Evolutionary conservation across 2,329 filamentous ascomycete genomes (phyloP).

Genomic region (Rhinocladiella similis): DNA sequence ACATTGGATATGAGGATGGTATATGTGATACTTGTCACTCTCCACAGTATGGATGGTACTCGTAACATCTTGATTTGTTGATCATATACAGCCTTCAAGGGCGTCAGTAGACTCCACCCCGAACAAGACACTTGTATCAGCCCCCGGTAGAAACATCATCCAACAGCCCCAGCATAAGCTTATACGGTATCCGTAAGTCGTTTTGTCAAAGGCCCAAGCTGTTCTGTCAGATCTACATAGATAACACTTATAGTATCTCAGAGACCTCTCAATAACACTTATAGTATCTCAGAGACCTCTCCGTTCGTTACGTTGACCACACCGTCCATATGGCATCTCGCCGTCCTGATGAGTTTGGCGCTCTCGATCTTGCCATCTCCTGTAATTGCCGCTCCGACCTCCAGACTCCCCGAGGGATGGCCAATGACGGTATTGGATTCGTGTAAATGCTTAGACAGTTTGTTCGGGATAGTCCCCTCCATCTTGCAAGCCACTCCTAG

Average conservation of each 20-base stretch:
- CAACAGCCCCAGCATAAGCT: background rate
- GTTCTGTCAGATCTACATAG: too few relatives aligned
- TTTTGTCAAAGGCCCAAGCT: too few relatives aligned
- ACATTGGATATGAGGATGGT: too few relatives aligned
- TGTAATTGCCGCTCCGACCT: slow-evolving; percentile 23
- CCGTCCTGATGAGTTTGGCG: slow-evolving; percentile 24
- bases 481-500: slow-evolving; percentile 51
- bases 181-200: too few relatives aligned
- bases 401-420: slow-evolving; percentile 47
- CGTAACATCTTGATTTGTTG: too few relatives aligned
- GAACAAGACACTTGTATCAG: too few relatives aligned
- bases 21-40: too few relatives aligned
- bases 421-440: slow-evolving; percentile 39
- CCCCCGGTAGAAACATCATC: too few relatives aligned
- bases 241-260: background rate
- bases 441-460: slow-evolving; percentile 29
- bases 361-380: slow-evolving; percentile 15
- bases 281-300: background rate
- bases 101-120: too few relatives aligned
- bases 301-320: slow-evolving; percentile 16
- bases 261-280: background rate
- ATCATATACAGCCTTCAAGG: too few relatives aligned
- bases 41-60: too few relatives aligned
- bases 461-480: slow-evolving; percentile 40
- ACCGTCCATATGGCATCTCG: slow-evolving; percentile 27